These are phyloP conservation scores for Tylopilus intermedius DNA, from an alignment of 768 basidiomycete species.

Conservation along the genomic window DNA sequence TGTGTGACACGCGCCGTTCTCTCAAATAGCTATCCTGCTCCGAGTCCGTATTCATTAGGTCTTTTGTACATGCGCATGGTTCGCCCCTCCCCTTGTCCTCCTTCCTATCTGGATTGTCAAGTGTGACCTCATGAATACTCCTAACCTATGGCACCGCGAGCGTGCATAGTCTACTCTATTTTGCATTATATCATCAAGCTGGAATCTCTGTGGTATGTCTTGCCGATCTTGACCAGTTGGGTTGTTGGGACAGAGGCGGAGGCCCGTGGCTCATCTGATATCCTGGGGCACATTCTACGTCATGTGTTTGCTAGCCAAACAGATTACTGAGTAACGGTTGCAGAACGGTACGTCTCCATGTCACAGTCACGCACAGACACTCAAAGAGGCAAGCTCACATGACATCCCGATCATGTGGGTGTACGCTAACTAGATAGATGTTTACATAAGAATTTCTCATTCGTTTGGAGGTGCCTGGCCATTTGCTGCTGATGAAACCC, in stretches of 20 bases:
- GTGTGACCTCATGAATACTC: background rate
- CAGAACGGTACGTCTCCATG: too few relatives aligned
- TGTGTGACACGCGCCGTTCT: background rate
- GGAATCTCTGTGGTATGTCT: background rate
- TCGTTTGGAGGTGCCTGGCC: too few relatives aligned
- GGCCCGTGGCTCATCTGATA: background rate
- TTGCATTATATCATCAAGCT: conserved; percentile 4
- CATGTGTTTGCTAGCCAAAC: background rate
- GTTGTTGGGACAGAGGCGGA: background rate
- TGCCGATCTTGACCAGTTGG: background rate
- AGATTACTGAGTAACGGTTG: background rate
- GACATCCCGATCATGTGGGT: too few relatives aligned
- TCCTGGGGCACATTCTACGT: background rate
- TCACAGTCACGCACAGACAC: too few relatives aligned
- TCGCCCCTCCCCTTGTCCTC: background rate
- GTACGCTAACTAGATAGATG: too few relatives aligned
- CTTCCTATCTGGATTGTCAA: background rate
- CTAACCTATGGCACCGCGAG: conserved; percentile 9
- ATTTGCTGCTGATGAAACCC: too few relatives aligned
- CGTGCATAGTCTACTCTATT: conserved; percentile 13
- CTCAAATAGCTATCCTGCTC: background rate
- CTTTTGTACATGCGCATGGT: background rate
- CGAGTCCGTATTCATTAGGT: conserved; percentile 4
- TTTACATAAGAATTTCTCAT: too few relatives aligned
- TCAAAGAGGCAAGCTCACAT: too few relatives aligned